These are phyloP conservation scores for Oenanthe sinensis DNA, from an alignment of 129 eudicot genomes.

Conservation along the genomic window DNA sequence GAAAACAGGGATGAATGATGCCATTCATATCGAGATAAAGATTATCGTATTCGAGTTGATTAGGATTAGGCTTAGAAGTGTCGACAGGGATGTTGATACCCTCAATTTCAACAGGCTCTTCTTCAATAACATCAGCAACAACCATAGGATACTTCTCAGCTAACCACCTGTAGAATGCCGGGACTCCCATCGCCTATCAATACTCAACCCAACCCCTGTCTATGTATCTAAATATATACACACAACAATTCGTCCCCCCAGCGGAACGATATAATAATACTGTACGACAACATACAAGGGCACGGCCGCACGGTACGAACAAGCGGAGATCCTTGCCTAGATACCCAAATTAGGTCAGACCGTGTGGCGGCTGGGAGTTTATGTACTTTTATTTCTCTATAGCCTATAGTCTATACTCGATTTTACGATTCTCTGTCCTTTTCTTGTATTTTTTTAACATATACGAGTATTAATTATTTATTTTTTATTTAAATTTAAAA, in stretches of 20 bases:
- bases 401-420: too few species aligned
- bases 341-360: neutral
- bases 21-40: conserved; percentile 47
- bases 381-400: neutral
- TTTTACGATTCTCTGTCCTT: neutral
- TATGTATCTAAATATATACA: too few species aligned
- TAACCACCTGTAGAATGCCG: conserved; percentile 47
- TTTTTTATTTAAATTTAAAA: too few species aligned
- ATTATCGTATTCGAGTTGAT: conserved; percentile 32
- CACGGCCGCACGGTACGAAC: too few species aligned
- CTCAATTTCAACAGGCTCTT: conserved; percentile 30
- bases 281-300: too few species aligned
- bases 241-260: too few species aligned
- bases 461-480: too few species aligned
- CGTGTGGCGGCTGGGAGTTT: neutral
- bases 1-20: conserved; percentile 46
- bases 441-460: neutral
- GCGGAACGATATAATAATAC: too few species aligned
- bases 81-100: conserved; percentile 31
- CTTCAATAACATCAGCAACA: conserved; percentile 30
- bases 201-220: neutral
- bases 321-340: neutral
- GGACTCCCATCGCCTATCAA: conserved; percentile 31
- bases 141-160: conserved; percentile 41
- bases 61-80: conserved; percentile 36